A percentile compares a stretch with the other conserved stretches of the same genome.
Conservation (phyloP, 179 eudicot species). For the Nepenthes alata region DNA sequence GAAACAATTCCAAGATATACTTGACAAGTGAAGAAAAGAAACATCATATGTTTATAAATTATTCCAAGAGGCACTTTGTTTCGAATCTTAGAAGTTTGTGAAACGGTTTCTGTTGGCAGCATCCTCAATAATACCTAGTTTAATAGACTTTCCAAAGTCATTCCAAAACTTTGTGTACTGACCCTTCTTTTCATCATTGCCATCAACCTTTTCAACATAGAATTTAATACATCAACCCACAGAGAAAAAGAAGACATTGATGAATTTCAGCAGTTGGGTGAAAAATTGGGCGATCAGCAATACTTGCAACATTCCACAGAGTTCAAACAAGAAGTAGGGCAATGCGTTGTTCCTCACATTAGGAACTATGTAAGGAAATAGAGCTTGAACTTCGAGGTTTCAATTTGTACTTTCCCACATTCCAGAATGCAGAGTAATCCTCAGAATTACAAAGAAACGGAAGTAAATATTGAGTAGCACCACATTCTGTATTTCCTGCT, state of each 20-base stretch:
- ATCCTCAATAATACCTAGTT: conserved; percentile 95
- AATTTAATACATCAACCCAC: neutral
- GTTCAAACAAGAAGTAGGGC: no score
- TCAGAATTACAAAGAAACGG: no score
- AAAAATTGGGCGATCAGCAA: no score
- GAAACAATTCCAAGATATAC: conserved; percentile 74
- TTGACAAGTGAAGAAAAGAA: conserved; percentile 73
- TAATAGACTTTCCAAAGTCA: conserved; percentile 94
- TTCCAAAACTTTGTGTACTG: conserved; percentile 90
- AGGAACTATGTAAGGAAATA: no score
- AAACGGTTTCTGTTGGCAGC: conserved; percentile 92
- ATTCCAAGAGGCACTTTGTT: conserved; percentile 31
- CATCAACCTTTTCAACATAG: conserved; percentile 55
- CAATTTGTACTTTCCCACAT: no score
- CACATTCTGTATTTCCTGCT: no score
- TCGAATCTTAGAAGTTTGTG: conserved; percentile 90
- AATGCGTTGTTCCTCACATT: no score
- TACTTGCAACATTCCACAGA: no score
- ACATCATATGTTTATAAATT: conserved; percentile 71
- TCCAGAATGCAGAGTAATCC: no score
- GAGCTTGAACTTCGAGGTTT: no score
- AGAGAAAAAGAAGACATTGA: neutral
- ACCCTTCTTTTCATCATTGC: conserved; percentile 77
- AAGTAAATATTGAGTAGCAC: no score
- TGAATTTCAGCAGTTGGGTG: no score